A percentile compares a stretch with the other conserved stretches of the same genome.
Evolutionary conservation across 768 basidiomycete genomes (phyloP).

Genomic region (Collybiopsis confluens): DNA sequence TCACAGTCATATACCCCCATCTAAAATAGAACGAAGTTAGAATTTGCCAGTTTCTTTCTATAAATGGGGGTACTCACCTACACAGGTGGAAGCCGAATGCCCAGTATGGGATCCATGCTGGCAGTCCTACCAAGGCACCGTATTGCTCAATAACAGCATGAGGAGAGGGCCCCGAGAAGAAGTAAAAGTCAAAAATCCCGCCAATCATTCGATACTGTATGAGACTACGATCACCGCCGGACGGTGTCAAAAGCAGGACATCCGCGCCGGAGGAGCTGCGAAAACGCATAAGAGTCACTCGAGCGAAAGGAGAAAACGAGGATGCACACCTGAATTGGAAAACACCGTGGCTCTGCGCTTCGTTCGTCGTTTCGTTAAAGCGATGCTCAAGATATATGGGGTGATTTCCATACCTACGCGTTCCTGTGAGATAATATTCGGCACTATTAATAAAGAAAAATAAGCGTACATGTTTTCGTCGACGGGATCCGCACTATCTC

Average conservation of each 20-base stretch:
- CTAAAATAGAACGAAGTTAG: constrained; percentile 12
- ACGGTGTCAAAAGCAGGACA: constrained; percentile 61
- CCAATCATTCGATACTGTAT: constrained; percentile 74
- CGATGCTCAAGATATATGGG: constrained; percentile 73
- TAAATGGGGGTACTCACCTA: constrained; percentile 30
- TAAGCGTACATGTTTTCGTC: constrained; percentile 59
- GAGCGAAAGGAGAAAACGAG: not conserved
- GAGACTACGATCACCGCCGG: constrained; percentile 50
- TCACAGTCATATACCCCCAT: constrained; percentile 38
- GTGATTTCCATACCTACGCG: constrained; percentile 62
- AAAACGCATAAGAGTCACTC: constrained; percentile 4
- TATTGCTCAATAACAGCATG: constrained; percentile 68
- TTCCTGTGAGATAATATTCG: constrained; percentile 1
- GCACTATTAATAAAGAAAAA: not conserved
- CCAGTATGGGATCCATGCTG: constrained; percentile 72
- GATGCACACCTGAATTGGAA: constrained; percentile 59
- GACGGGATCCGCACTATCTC: constrained; percentile 57
- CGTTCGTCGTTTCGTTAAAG: constrained; percentile 45
- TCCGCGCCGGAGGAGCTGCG: constrained; percentile 65
- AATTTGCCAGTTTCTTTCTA: not conserved
- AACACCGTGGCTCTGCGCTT: constrained; percentile 67
- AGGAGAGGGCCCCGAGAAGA: constrained; percentile 57
- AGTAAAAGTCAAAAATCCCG: constrained; percentile 76
- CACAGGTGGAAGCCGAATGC: constrained; percentile 78
- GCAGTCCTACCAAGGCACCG: constrained; percentile 58